Percentiles rank a stretch among this genome's conserved stretches.
These are phyloP conservation scores for Mytilinidion resinicola DNA, from an alignment of 495 filamentous ascomycete genomes.

Conservation along the genomic window DNA sequence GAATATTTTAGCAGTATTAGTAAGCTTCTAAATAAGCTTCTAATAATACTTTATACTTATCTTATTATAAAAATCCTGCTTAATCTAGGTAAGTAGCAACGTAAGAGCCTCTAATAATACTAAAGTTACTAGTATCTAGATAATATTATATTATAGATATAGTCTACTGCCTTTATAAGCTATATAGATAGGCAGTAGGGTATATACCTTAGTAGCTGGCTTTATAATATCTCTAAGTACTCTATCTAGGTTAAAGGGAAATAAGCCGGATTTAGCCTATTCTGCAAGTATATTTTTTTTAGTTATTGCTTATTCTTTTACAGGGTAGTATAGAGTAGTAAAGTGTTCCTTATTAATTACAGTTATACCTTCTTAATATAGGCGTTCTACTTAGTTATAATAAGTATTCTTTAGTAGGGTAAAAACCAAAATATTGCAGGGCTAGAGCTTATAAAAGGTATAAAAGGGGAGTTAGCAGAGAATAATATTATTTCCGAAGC, in stretches of 20 bases:
- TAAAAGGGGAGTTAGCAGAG: too few relatives aligned
- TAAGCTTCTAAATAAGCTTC: not conserved
- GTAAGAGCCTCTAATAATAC: slow-evolving; percentile 5
- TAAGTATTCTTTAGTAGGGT: slow-evolving; percentile 4
- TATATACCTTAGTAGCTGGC: not conserved
- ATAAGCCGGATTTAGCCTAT: slow-evolving; percentile 6
- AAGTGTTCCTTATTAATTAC: slow-evolving; percentile 7
- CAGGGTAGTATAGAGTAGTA: slow-evolving; percentile 5
- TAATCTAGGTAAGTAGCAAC: not conserved
- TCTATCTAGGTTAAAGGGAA: slow-evolving; percentile 4
- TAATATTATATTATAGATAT: not conserved
- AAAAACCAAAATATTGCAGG: slow-evolving; percentile 5
- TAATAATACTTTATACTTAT: not conserved
- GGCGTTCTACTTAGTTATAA: slow-evolving; percentile 1
- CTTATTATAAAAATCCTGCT: not conserved
- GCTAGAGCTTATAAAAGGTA: too few relatives aligned
- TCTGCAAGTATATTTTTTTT: slow-evolving; percentile 4
- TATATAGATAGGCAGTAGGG: not conserved
- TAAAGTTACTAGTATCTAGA: not conserved
- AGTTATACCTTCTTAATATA: slow-evolving; percentile 2
- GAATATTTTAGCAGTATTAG: not conserved
- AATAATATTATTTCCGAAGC: slow-evolving; percentile 15
- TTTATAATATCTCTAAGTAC: slow-evolving; percentile 4
- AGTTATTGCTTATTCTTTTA: not conserved
- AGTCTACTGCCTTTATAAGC: not conserved